Base-by-base conservation (phyloP, 2,329 filamentous ascomycete genomes). In the Colletotrichum sp. region DNA sequence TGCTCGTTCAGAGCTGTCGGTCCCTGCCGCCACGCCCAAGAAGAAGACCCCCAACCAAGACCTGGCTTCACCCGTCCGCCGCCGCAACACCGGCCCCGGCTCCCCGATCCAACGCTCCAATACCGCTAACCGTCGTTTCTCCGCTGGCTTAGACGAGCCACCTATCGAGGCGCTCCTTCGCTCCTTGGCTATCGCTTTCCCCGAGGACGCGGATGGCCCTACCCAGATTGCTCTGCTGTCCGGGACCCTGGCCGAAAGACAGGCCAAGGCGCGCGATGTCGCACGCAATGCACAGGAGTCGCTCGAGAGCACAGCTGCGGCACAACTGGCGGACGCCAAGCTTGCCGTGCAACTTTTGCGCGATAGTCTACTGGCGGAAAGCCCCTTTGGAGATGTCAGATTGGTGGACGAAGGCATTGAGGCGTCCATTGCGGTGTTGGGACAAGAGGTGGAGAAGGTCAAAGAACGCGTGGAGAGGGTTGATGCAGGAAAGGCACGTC, bases 371-470 rank as follows among this genome's bases (percentile, higher is more conserved):
- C 81, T 91, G 3, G 88, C 88, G 0, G 90, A 92, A 78, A 90
- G 86, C 34, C 82, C 86, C 6, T 91, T 86, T 78, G 84, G 84
- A 0, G 72, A 77, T 26, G 85, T 90, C 6, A 84, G 83, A 56
- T 84, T 92, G 8, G 82, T 87, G 8, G 91, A 92, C 77, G 85
- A 88, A 0, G 89, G 90, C 32, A 87, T 91, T 48, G 88, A 90
- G 71, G 84, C 81, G 4, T 88, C 87, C 3, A 87, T 92, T n/a
- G 80, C 81, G 0, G 84, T 89, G 13, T 78, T 91, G 69, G 80
- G 81, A 1, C 83, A 87, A 66, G 89, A 90, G 80, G 83, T 89
- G 61, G 83, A 83, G 3, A 84, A 84, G 71, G 81, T 87, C 1
- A 82, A 80, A 61, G 82, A 82, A 32, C 84, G 84, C 66, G 77